Evolutionary conservation across 768 basidiomycete genomes (phyloP).

Genomic region (Boletus rubropictus): DNA sequence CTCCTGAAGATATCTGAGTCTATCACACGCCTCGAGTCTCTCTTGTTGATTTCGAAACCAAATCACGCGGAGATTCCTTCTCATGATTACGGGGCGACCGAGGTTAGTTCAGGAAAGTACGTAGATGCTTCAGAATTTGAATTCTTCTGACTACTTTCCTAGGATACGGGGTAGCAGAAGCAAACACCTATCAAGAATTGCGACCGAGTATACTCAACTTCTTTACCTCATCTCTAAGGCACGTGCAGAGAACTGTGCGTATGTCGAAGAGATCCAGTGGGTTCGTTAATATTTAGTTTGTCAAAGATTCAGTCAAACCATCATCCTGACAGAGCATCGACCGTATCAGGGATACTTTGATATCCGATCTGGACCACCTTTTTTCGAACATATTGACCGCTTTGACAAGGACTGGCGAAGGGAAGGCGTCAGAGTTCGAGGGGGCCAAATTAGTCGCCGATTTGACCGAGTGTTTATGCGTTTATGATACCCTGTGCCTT

Average conservation of each 20-base stretch:
- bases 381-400: constrained; percentile 58
- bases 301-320: constrained; percentile 5
- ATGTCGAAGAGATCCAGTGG: constrained; percentile 80
- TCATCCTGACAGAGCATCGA: constrained; percentile 62
- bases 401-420: constrained; percentile 44
- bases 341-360: constrained; percentile 77
- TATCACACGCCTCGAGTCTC: constrained; percentile 77
- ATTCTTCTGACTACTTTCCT: constrained; percentile 7
- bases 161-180: constrained; percentile 61
- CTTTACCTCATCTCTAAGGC: constrained; percentile 88
- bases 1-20: constrained; percentile 92
- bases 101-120: constrained; percentile 36
- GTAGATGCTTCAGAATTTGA: neutral
- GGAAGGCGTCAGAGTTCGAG: constrained; percentile 55
- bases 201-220: constrained; percentile 87
- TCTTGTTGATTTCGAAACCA: constrained; percentile 62
- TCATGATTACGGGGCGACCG: constrained; percentile 21
- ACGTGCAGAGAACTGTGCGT: constrained; percentile 64
- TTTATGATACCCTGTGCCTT: constrained; percentile 73
- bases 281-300: constrained; percentile 42
- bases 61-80: constrained; percentile 29
- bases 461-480: constrained; percentile 69
- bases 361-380: constrained; percentile 78
- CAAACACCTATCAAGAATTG: constrained; percentile 79
- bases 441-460: constrained; percentile 59